These are phyloP conservation scores for Pseudodiploospora longispora DNA, from an alignment of 2,329 filamentous ascomycete genomes.

Conservation along the genomic window DNA sequence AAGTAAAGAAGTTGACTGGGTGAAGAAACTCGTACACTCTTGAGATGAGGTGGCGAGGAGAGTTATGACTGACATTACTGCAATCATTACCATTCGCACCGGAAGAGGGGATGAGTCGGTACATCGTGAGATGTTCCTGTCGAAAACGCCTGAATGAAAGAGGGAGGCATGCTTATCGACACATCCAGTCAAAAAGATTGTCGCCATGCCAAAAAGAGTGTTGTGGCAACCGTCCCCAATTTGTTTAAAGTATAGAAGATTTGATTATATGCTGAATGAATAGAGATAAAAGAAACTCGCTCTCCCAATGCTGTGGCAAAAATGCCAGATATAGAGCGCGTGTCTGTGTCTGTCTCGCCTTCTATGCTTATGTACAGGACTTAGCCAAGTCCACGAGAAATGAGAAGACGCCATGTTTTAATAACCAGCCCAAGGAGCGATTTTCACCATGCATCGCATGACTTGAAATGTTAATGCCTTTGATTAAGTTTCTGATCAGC, in stretches of 20 bases:
- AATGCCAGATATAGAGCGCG: slow-evolving; percentile 32
- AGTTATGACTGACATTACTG: too few species aligned
- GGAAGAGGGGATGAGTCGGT: too few species aligned
- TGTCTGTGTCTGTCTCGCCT: too few species aligned
- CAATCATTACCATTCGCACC: too few species aligned
- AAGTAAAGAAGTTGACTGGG: too few species aligned
- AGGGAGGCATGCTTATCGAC: background rate
- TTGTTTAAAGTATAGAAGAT: slow-evolving; percentile 4
- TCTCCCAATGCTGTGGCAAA: slow-evolving; percentile 34
- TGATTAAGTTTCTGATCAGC: too few species aligned
- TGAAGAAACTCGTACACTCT: too few species aligned
- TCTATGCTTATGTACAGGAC: slow-evolving; percentile 25
- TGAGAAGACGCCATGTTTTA: slow-evolving; percentile 19
- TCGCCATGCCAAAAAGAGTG: background rate
- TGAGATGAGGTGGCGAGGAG: too few species aligned
- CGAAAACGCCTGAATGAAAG: too few species aligned
- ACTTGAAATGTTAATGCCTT: too few species aligned
- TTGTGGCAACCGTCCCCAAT: background rate
- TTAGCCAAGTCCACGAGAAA: slow-evolving; percentile 19
- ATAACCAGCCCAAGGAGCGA: slow-evolving; percentile 20
- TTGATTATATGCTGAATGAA: slow-evolving; percentile 24
- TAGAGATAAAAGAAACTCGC: slow-evolving; percentile 18
- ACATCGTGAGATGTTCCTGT: too few species aligned
- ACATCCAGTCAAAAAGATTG: background rate
- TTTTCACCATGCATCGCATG: too few species aligned